Conservation (phyloP, 164 flowering plant genomes). For the Platanus orientalis region DNA sequence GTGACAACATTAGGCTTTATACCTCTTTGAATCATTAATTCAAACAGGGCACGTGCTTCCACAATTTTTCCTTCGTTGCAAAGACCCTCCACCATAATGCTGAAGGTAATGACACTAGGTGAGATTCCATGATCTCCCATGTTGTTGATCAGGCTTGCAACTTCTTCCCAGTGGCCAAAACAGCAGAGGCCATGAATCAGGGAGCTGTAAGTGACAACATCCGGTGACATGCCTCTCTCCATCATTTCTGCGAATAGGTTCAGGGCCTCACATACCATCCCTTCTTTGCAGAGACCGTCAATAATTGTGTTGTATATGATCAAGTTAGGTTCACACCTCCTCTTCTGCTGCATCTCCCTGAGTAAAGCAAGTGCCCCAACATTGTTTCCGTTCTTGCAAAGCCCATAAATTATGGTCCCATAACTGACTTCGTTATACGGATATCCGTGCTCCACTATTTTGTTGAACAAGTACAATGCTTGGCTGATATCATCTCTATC, state of each 20-base stretch:
- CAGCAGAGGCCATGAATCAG: too few relatives aligned
- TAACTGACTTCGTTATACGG: too few relatives aligned
- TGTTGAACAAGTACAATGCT: neutral
- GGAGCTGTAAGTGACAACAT: too few relatives aligned
- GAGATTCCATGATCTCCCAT: too few relatives aligned
- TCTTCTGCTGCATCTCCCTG: too few relatives aligned
- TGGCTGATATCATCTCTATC: neutral
- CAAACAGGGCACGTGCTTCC: neutral
- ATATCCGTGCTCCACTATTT: too few relatives aligned
- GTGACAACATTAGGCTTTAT: neutral
- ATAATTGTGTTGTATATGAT: neutral
- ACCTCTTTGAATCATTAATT: slow-evolving; percentile 4
- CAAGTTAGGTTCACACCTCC: neutral
- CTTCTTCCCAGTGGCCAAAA: too few relatives aligned
- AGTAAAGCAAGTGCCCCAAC: too few relatives aligned
- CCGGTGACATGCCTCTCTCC: too few relatives aligned
- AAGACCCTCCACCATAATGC: neutral
- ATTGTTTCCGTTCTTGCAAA: too few relatives aligned
- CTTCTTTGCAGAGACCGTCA: neutral
- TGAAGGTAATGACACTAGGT: neutral
- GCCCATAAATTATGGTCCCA: too few relatives aligned
- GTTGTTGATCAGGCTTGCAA: too few relatives aligned
- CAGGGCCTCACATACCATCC: neutral
- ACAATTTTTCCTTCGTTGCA: neutral
- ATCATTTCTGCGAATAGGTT: neutral